A percentile compares a stretch with the other conserved stretches of the same genome.
Conservation (phyloP, 306 rosid species). For the Aeschynomene evenia region DNA sequence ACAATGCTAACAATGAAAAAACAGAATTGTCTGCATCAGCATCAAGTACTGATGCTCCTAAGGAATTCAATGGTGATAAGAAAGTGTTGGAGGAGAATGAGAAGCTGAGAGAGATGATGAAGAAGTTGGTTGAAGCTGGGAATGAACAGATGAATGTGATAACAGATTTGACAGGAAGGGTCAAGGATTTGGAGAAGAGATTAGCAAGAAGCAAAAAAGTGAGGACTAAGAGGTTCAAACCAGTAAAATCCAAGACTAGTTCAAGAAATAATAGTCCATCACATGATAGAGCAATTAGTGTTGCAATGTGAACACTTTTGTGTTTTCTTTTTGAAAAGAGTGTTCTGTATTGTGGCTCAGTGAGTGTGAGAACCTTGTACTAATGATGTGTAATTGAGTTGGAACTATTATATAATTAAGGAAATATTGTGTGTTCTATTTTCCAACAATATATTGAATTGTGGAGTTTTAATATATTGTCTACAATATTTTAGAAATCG, state of each 20-base stretch:
- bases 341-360: background rate
- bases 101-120: constrained; percentile 54
- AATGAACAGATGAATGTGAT: constrained; percentile 60
- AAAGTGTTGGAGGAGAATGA: constrained; percentile 53
- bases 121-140: constrained; percentile 61
- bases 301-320: constrained; percentile 20
- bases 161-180: constrained; percentile 54
- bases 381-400: background rate
- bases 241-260: constrained; percentile 21
- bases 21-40: background rate
- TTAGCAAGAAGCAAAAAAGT: constrained; percentile 47
- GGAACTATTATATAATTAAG: too few relatives aligned
- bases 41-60: too few relatives aligned
- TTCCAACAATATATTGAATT: too few relatives aligned
- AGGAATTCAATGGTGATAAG: constrained; percentile 4
- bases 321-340: too few relatives aligned
- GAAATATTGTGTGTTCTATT: too few relatives aligned
- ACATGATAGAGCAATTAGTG: background rate
- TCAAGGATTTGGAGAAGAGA: constrained; percentile 69
- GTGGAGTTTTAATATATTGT: too few relatives aligned
- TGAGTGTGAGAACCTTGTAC: background rate
- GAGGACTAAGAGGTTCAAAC: constrained; percentile 25
- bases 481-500: too few relatives aligned
- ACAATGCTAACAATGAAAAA: background rate
- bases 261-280: background rate